Conservation (phyloP, 257 asterid genomes). For the Nyctanthes arbortristis region DNA sequence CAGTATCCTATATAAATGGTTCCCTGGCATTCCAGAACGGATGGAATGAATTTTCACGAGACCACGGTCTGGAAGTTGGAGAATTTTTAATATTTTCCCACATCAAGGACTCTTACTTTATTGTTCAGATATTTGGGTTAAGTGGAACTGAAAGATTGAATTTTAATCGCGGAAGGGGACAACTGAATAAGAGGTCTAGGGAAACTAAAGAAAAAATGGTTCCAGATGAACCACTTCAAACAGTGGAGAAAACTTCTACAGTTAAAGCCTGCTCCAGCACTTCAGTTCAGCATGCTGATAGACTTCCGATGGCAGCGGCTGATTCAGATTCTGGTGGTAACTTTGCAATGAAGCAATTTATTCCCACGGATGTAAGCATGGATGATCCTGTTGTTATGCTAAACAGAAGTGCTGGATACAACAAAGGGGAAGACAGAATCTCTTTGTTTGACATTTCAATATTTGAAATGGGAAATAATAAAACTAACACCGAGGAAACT, state of each 20-base stretch:
- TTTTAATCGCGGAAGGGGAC: too few relatives aligned
- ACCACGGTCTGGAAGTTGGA: constrained; percentile 45
- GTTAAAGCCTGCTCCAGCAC: constrained; percentile 21
- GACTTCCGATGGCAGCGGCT: constrained; percentile 6
- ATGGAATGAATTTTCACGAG: constrained; percentile 49
- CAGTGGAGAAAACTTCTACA: background rate
- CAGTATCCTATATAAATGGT: constrained; percentile 26
- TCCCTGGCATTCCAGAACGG: constrained; percentile 54
- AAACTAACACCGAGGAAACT: background rate
- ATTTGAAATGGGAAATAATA: constrained; percentile 44
- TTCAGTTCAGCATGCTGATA: constrained; percentile 13
- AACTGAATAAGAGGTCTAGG: too few relatives aligned
- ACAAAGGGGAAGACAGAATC: constrained; percentile 30
- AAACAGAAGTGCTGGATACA: constrained; percentile 23
- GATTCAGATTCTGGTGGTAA: too few relatives aligned
- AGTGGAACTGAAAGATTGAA: too few relatives aligned
- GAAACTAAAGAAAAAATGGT: constrained; percentile 15
- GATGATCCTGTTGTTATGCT: constrained; percentile 37
- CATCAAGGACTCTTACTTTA: too few relatives aligned
- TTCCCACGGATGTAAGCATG: constrained; percentile 14
- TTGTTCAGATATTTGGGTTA: too few relatives aligned
- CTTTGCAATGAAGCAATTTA: background rate
- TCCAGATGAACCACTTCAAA: constrained; percentile 18
- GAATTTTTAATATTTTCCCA: constrained; percentile 42
- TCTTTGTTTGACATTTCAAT: constrained; percentile 37